Base-by-base conservation (phyloP, 768 basidiomycete genomes). In the Gymnopilus dilepis region DNA sequence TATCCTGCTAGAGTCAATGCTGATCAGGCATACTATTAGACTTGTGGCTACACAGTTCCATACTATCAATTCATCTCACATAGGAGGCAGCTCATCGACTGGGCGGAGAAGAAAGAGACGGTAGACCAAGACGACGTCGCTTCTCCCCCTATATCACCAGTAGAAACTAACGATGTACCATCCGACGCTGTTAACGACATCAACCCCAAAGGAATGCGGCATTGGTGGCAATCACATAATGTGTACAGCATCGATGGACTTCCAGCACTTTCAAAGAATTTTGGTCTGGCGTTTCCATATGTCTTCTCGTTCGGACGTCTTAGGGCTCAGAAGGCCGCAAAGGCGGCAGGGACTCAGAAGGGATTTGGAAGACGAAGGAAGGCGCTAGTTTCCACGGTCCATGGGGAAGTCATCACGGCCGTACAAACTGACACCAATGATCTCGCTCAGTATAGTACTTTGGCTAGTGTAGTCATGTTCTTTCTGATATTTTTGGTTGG, bases 1-100 rank as follows among this genome's bases (percentile, higher is more conserved):
- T 6, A 28, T 52, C 41, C 57, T 17, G 13, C n/a, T n/a, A n/a
- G 15, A 45, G 34, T 41, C 9, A 41, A 7, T 13, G 53, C 12
- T 50, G 40, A 21, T n/a, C 34, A 24, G 40, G 51, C 19, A 17
- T 8, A 24, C 33, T 22, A 6, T 34, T 40, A 90, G 89, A 88
- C 88, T 1, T 91, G 88, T 64, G 88, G 89, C 21, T 90, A 80
- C 64, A 81, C 82, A 0, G 82, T 89, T 24, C 89, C 90, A 2
- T 81, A 80, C 65, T 89, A 84, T 69, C 75, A 79, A 42, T 90
- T 84, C 73, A 72, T 82, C 40, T 74, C 77, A 4, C 84, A 88
- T 58, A 86, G 89, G 24, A 81, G 78, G 1, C 78, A 78, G 8
- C 82, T 87, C 15, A 75, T 82, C 41, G 76, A 81, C 28, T 83